Evolutionary conservation across 805 yeast genomes (phyloP).

Genomic region (Tetrapisispora pingtungensis): DNA sequence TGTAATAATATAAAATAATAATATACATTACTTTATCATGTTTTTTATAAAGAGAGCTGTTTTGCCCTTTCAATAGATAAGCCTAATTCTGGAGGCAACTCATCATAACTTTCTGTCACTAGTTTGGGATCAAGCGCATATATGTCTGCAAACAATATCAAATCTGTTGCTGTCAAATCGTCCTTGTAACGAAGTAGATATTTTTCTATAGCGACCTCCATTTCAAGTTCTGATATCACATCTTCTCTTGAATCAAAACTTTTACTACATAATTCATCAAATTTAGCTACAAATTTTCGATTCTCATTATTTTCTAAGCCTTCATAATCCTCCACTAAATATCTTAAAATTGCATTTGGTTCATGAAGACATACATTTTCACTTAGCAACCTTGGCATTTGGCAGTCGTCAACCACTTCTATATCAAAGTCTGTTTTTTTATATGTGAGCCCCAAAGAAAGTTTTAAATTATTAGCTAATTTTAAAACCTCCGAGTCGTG

Average conservation of each 20-base stretch:
- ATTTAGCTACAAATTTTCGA: conserved; percentile 11
- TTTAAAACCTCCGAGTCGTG: conserved; percentile 11
- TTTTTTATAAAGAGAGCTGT: not conserved
- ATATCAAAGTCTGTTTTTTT: conserved; percentile 17
- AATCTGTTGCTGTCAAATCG: conserved; percentile 38
- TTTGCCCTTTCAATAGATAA: not conserved
- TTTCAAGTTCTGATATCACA: conserved; percentile 25
- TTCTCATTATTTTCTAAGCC: conserved; percentile 28
- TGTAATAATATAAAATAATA: no score
- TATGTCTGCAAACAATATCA: conserved; percentile 31
- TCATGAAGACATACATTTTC: conserved; percentile 40
- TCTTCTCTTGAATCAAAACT: not conserved
- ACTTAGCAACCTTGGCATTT: conserved; percentile 19
- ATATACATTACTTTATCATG: no score
- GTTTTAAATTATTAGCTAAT: conserved; percentile 25
- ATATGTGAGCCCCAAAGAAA: conserved; percentile 23
- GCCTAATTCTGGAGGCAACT: not conserved
- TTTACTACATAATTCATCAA: not conserved
- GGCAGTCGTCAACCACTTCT: conserved; percentile 13
- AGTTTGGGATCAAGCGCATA: not conserved
- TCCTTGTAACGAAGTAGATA: conserved; percentile 24
- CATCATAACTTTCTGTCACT: not conserved
- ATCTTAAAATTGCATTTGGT: conserved; percentile 62
- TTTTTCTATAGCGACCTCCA: conserved; percentile 30
- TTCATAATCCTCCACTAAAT: conserved; percentile 42